Conservation (phyloP, 257 asterid genomes). For the Solanum rostratum region DNA sequence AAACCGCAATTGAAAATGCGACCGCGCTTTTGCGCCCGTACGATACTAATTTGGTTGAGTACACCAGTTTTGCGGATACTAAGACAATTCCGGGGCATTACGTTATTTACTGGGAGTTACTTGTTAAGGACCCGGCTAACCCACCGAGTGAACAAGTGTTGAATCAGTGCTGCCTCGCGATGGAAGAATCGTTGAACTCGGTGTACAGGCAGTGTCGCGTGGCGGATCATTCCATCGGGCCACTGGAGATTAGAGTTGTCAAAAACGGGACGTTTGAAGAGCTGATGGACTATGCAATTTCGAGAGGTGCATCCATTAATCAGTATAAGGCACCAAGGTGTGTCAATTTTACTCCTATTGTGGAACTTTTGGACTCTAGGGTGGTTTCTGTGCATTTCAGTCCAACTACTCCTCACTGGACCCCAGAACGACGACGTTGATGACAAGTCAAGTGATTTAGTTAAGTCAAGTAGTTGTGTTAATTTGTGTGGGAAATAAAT, state of each 20-base stretch:
- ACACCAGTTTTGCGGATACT: slow-evolving; percentile 62
- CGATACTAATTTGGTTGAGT: slow-evolving; percentile 42
- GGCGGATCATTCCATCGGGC: slow-evolving; percentile 67
- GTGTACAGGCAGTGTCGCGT: slow-evolving; percentile 73
- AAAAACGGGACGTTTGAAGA: slow-evolving; percentile 69
- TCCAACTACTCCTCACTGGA: slow-evolving; percentile 57
- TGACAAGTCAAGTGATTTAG: neutral
- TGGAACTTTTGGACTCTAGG: slow-evolving; percentile 60
- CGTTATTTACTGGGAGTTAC: slow-evolving; percentile 66
- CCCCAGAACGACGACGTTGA: slow-evolving; percentile 34
- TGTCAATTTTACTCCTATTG: slow-evolving; percentile 53
- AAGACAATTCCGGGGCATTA: slow-evolving; percentile 68
- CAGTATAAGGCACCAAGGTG: slow-evolving; percentile 90
- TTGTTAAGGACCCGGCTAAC: slow-evolving; percentile 20
- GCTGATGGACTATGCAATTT: slow-evolving; percentile 73
- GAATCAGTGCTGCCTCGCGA: slow-evolving; percentile 38
- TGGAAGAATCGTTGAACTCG: slow-evolving; percentile 65
- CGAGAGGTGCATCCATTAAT: slow-evolving; percentile 75
- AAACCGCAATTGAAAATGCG: slow-evolving; percentile 50
- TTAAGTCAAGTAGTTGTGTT: neutral
- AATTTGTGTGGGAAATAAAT: neutral
- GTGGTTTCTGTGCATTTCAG: slow-evolving; percentile 54
- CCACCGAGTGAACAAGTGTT: slow-evolving; percentile 23
- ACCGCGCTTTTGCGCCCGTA: slow-evolving; percentile 15
- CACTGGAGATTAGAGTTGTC: slow-evolving; percentile 70